A percentile compares a stretch with the other conserved stretches of the same genome.
Conservation (phyloP, 1,284 basidiomycete species). For the Pyrrhoderma noxium region DNA sequence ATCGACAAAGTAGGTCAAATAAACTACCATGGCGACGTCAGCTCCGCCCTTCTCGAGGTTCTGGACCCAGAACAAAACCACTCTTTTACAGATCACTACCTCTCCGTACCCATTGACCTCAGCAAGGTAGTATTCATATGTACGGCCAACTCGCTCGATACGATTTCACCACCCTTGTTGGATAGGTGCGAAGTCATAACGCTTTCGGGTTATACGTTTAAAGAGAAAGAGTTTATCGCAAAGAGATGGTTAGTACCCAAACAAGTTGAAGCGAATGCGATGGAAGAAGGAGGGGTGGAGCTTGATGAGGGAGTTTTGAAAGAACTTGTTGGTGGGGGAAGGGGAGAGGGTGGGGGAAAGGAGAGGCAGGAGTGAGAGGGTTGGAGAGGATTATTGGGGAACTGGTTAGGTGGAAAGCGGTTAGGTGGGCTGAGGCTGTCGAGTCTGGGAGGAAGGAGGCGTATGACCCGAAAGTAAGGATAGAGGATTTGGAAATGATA, state of each 20-base stretch:
- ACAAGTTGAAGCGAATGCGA: constrained; percentile 67
- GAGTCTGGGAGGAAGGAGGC: constrained; percentile 32
- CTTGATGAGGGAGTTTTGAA: constrained; percentile 65
- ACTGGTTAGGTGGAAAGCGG: constrained; percentile 81
- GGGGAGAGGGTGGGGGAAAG: constrained; percentile 73
- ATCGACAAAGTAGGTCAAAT: constrained; percentile 80
- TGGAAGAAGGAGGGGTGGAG: constrained; percentile 45
- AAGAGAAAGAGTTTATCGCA: constrained; percentile 88
- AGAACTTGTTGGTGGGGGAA: constrained; percentile 74
- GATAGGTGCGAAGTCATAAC: constrained; percentile 70
- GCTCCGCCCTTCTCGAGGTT: constrained; percentile 82
- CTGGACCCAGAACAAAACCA: constrained; percentile 90
- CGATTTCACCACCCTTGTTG: constrained; percentile 77
- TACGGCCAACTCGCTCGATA: constrained; percentile 81
- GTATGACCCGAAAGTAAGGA: constrained; percentile 62
- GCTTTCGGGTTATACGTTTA: constrained; percentile 79
- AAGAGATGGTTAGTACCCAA: constrained; percentile 81
- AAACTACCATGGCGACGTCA: constrained; percentile 86
- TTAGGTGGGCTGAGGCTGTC: constrained; percentile 75
- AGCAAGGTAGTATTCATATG: constrained; percentile 87
- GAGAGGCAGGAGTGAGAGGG: constrained; percentile 90
- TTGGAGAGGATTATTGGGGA: constrained; percentile 84
- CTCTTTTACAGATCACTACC: constrained; percentile 85
- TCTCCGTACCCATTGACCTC: constrained; percentile 85
- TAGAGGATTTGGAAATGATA: constrained; percentile 75